phyloP scores from a whole-genome alignment of 2,329 filamentous ascomycete species.

The Trichoderma sp. region DNA sequence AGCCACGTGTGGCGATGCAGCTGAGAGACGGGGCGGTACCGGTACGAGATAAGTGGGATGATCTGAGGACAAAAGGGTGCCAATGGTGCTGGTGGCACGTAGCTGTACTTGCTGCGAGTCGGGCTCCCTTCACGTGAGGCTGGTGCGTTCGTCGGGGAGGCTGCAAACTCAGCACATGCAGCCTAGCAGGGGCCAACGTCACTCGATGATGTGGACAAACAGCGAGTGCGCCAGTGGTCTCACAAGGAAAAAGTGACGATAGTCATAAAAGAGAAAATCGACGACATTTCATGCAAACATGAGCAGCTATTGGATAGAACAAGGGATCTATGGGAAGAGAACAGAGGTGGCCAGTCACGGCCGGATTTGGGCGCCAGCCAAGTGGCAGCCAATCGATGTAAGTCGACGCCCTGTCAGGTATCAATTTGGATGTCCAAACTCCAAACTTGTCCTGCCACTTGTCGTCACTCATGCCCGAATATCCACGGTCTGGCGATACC shows the following conservation, averaged over 20 bases:
- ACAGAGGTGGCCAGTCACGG: neutral
- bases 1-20: conserved; percentile 29
- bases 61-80: too few relatives aligned
- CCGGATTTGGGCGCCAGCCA: neutral
- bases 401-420: conserved; percentile 1
- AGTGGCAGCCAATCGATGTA: conserved; percentile 10
- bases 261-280: neutral
- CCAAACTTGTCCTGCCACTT: neutral
- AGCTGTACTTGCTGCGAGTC: too few relatives aligned
- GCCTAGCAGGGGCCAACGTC: conserved; percentile 30
- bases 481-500: conserved; percentile 11
- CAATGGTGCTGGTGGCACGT: too few relatives aligned
- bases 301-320: too few relatives aligned
- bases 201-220: conserved; percentile 30
- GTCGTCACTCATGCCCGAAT: neutral
- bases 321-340: neutral
- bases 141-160: neutral
- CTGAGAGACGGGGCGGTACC: neutral
- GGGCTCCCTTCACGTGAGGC: conserved; percentile 12
- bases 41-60: too few relatives aligned
- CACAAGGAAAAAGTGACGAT: too few relatives aligned
- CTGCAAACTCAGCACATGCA: neutral
- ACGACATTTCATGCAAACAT: neutral
- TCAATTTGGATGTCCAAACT: neutral
- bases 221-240: neutral